Conservation (phyloP, 2,329 filamentous ascomycete genomes). For the Graphiopsis chlorocephala region DNA sequence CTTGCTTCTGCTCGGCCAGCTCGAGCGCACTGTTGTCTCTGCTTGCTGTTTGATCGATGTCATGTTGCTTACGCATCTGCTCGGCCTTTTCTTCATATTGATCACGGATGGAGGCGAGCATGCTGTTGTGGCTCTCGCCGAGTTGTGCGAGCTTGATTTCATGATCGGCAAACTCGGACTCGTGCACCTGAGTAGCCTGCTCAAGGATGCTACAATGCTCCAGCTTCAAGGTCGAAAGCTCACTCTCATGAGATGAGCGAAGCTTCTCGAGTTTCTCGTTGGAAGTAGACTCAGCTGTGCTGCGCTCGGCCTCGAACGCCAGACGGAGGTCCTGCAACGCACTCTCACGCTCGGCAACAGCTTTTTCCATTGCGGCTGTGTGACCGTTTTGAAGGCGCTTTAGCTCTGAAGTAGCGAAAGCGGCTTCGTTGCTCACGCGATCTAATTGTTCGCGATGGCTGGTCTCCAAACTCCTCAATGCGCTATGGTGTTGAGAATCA, state of each 20-base stretch:
- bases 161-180: not conserved
- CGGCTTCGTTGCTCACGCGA: not conserved
- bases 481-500: slow-evolving; percentile 5
- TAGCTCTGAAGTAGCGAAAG: not conserved
- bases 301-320: not conserved
- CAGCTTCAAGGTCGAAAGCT: not conserved
- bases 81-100: slow-evolving; percentile 8
- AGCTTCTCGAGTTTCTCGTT: not conserved
- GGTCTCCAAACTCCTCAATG: not conserved
- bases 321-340: not conserved
- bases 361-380: not conserved
- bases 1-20: not conserved
- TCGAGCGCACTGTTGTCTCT: not conserved
- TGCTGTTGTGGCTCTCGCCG: slow-evolving; percentile 1
- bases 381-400: not conserved
- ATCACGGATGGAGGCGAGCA: slow-evolving; percentile 3
- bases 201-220: not conserved
- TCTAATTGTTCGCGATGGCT: slow-evolving; percentile 4
- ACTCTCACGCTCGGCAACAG: not conserved
- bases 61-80: slow-evolving; percentile 6
- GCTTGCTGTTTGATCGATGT: not conserved
- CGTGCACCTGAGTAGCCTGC: not conserved
- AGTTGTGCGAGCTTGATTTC: not conserved
- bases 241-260: not conserved
- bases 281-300: not conserved